phyloP scores from a whole-genome alignment of 2,329 filamentous ascomycete genomes.

The Neofusicoccum laricinum region DNA sequence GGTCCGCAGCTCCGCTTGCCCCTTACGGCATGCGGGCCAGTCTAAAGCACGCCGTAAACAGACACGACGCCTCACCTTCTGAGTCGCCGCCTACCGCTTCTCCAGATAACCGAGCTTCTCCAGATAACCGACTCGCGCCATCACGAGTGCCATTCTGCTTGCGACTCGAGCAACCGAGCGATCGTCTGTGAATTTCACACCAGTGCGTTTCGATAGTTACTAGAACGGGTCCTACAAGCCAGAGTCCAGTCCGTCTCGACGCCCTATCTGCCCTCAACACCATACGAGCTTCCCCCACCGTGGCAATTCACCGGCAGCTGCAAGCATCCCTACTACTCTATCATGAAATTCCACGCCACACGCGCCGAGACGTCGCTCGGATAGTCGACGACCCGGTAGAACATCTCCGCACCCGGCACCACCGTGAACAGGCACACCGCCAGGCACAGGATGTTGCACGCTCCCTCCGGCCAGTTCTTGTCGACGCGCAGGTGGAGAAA shows the following conservation, averaged over 20 bases:
- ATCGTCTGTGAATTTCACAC: background rate
- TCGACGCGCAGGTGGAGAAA: constrained; percentile 39
- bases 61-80: background rate
- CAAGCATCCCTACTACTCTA: background rate
- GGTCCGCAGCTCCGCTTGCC: background rate
- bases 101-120: background rate
- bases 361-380: constrained; percentile 19
- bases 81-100: background rate
- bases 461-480: constrained; percentile 17
- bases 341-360: constrained; percentile 16
- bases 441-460: constrained; percentile 20
- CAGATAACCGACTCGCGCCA: background rate
- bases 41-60: background rate
- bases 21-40: background rate
- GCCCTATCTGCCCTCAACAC: background rate
- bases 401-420: constrained; percentile 27
- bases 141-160: background rate
- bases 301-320: too few relatives aligned
- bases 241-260: background rate
- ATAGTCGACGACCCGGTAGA: constrained; percentile 30
- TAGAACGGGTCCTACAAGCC: background rate
- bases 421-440: constrained; percentile 26
- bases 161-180: background rate
- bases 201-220: constrained; percentile 13
- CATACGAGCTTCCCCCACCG: background rate